phyloP scores from a whole-genome alignment of 2,329 filamentous ascomycete species.

The Ophiostoma sp. region DNA sequence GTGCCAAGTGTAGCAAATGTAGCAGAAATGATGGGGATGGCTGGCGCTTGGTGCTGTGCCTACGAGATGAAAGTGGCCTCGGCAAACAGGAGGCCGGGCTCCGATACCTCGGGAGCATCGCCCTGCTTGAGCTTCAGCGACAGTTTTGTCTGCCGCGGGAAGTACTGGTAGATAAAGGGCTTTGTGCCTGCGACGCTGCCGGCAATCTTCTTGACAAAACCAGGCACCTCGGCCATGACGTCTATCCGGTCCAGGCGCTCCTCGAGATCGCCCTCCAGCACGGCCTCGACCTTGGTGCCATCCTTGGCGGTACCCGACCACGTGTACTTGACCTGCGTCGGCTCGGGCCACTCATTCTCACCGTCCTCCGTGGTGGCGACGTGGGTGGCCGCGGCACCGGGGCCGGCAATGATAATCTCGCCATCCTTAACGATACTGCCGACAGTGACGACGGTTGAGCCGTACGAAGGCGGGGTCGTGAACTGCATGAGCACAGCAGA shows the following conservation, averaged over 20 bases:
- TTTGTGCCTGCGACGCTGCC: slow-evolving; percentile 83
- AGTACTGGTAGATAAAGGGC: slow-evolving; percentile 96
- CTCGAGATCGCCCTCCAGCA: slow-evolving; percentile 64
- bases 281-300: slow-evolving; percentile 64
- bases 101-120: slow-evolving; percentile 65
- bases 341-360: slow-evolving; percentile 85
- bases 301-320: slow-evolving; percentile 78
- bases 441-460: slow-evolving; percentile 74
- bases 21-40: not conserved
- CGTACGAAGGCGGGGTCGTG: slow-evolving; percentile 89
- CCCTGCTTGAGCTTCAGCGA: slow-evolving; percentile 80
- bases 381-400: slow-evolving; percentile 62
- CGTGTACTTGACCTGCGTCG: slow-evolving; percentile 64
- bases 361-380: slow-evolving; percentile 63
- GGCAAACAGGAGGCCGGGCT: slow-evolving; percentile 73
- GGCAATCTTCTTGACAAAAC: slow-evolving; percentile 91
- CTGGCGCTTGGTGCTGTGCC: not conserved
- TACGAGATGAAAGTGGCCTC: slow-evolving; percentile 96
- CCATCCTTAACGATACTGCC: slow-evolving; percentile 77
- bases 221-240: slow-evolving; percentile 93
- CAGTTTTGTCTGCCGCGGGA: slow-evolving; percentile 56
- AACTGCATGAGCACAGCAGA: slow-evolving; percentile 95
- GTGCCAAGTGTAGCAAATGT: not conserved
- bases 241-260: slow-evolving; percentile 76
- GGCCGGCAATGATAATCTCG: slow-evolving; percentile 70